Evolutionary conservation across 1,284 basidiomycete genomes (phyloP), one percentile per base, ranked within the genome.

Genomic region (Malassezia nana): DNA sequence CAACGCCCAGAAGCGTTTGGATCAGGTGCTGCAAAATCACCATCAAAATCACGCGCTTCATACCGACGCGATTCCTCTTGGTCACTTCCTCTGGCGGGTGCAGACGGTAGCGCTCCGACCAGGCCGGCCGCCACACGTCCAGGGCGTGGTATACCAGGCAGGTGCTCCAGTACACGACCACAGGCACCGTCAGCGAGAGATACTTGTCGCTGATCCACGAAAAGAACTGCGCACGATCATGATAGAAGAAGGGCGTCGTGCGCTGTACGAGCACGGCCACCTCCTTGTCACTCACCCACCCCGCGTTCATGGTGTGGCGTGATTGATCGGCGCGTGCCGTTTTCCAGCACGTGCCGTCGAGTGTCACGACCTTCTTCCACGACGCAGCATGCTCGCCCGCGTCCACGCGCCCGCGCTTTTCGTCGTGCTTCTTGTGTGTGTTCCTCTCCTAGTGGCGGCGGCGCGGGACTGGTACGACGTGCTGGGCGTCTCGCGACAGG

Each of bases 61-160:
- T 80, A 0, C 84, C 82, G 9, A 84, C 90, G 15, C 83, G 81
- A 73, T 98, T 98, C 53, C 83, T 79, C 2, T 81, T 74, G 59
- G 80, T 80, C 59, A 89, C 82, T 73, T 96, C 91, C 12, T 78
- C 79, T 0, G 86, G 85, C 50, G 90, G 86, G 75, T 98, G 92
- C 50, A 98, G 83, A 33, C 89, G 81, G 74, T 87, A 86, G 56
- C 81, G 81, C 64, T 94, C 84, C 38, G 95, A 81, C 80, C 84
- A 87, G 62, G 83, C 79, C 77, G 85, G 83, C 48, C 81, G 78
- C 20, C 67, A 52, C 4, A 43, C 52, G 76, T 99, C 92, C 65
- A 98, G 80, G 28, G 77, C 65, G 71, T 89, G 83, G 78, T 92
- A 98, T 71, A 86, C 75, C 52, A 85, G 76, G 2, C 88, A 89